Base-by-base conservation (phyloP, 495 filamentous ascomycete genomes). In the Neurospora hispaniola region DNA sequence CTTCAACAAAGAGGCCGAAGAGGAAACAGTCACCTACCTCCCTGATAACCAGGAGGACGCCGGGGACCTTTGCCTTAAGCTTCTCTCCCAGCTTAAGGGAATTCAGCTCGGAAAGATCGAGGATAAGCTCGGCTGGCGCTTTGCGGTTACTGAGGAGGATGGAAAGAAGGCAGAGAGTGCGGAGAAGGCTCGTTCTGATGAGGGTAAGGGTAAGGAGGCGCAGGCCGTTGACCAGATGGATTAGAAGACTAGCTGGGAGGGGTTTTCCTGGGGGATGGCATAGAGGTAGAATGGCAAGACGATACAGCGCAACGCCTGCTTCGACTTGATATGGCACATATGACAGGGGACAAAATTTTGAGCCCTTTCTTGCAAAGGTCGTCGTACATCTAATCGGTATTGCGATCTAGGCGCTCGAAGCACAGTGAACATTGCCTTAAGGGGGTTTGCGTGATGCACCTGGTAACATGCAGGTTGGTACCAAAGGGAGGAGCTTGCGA, bases 51-150 rank as follows among this genome's bases (percentile, higher is more conserved):
- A 84, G n/a, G 89, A 90, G 66, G 88, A 95, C 69, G 86, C 89
- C 2, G 94, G 94, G 2, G 88, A 89, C 72, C 84, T 90, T 9
- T 93, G 88, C 73, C 73, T 88, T 9, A 88, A 89, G 79, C 84
- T 99, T 9, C 79, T 97, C 46, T 81, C 85, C n/a, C 90, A 89
- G 46, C 84, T 98, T 35, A 91, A 96, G 80, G 94, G 89, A 0
- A 94, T 98, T 70, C 95, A 99, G 81, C 84, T 84, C 6, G 95
- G 96, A 16, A 91, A 90, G 81, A 81, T 91, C 35, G 82, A 90
- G 77, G 95, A 97, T 79, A 81, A 79, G 42, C 91, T 93, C 74
- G 90, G 90, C 2, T 98, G 95, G 96, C 81, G 87, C 66, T 82
- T 85, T 44, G 77, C 81, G 71, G 89, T 93, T 2, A 77, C 80